Evolutionary conservation across 257 asterid genomes (phyloP), one percentile per base, ranked within the genome.

Genomic region (Primulina tabacum): DNA sequence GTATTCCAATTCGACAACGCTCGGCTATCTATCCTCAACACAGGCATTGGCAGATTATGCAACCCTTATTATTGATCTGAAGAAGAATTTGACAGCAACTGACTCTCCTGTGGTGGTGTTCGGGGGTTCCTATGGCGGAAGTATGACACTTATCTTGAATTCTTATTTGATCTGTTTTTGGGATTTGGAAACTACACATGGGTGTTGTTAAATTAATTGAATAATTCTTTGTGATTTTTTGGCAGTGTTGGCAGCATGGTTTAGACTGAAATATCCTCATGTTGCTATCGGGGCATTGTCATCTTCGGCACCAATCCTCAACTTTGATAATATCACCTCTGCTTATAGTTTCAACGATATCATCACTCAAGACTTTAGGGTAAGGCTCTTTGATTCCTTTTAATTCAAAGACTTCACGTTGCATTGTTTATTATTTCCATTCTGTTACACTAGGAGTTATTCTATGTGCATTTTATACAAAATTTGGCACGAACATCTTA

Each of bases 221-320:
- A 4, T 32, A 32, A 52, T 12, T 30, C 11, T 53, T n/a, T 61
- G 30, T 28, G 30, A 2, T 28, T 0, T 62, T 58, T n/a, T 63
- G 76, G 67, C 87, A 92, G 98, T 92, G 98, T 63, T 92, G 80
- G 97, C 98, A 65, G 96, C 98, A 34, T 92, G 98, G 98, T 92
- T 92, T 66, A 90, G 98, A 79, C 73, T 92, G 72, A 92, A 92
- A 78, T 92, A 88, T 74, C 98, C 98, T 1, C 97, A 92, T 79
- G 75, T 90, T 4, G 86, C 97, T 7, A 56, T 87, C 6, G 98
- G 98, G 34, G 98, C 98, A 7, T 83, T 92, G 89, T 80, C 98
- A 20, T 92, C 98, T 67, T 92, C 98, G 34, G 97, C 98, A 0
- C 98, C 98, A 24, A 90, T 90, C 47, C 95, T 92, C 74, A 83